phyloP scores from a whole-genome alignment of 306 rosid genomes.

The Astragalus glycyphyllos region DNA sequence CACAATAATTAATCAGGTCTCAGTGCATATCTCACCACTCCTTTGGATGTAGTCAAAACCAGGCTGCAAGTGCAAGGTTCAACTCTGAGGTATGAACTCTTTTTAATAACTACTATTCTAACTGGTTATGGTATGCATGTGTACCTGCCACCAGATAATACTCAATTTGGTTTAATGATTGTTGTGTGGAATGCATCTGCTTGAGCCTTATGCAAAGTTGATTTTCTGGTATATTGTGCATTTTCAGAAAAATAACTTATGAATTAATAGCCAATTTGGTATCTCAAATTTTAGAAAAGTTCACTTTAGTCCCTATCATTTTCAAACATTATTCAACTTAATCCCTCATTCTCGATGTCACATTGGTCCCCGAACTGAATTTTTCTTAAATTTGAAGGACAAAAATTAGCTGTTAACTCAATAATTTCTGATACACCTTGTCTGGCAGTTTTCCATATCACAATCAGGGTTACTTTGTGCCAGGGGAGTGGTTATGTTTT shows the following conservation, averaged over 20 bases:
- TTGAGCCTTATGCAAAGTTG: conserved; percentile 11
- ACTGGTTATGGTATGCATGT: conserved; percentile 11
- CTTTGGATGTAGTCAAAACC: conserved; percentile 87
- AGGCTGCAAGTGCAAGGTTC: conserved; percentile 91
- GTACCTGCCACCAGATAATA: conserved; percentile 8
- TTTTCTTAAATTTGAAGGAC: too few species aligned
- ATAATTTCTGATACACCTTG: conserved; percentile 1
- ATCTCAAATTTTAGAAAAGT: too few species aligned
- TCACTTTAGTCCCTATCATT: too few species aligned
- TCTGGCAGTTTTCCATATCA: conserved; percentile 10
- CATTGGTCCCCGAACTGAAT: too few species aligned
- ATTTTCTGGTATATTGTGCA: conserved; percentile 18
- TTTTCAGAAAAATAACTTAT: conserved; percentile 9
- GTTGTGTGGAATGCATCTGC: conserved; percentile 10
- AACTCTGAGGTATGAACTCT: conserved; percentile 59
- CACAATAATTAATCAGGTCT: conserved; percentile 58
- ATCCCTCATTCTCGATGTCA: too few species aligned
- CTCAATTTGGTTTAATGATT: neutral
- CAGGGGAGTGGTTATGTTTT: conserved; percentile 12
- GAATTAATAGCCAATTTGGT: too few species aligned
- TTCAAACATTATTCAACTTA: too few species aligned
- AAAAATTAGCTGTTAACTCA: too few species aligned
- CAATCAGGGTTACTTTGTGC: neutral
- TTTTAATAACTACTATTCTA: conserved; percentile 23
- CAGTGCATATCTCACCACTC: conserved; percentile 89